Conservation (phyloP, 2,329 filamentous ascomycete species). For the Elsinoe arachidis region DNA sequence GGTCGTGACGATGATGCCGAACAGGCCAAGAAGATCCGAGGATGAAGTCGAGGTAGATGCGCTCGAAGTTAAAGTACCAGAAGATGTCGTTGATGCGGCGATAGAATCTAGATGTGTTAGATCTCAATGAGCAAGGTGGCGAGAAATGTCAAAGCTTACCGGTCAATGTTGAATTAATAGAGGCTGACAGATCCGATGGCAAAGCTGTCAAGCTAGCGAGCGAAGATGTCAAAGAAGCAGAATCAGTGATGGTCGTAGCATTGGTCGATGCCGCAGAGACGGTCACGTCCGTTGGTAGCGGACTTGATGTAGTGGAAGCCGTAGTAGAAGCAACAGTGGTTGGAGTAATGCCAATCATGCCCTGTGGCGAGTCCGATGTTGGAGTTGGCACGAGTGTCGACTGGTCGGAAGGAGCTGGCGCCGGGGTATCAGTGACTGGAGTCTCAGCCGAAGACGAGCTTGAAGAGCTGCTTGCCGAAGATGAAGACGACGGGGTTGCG, state of each 20-base stretch:
- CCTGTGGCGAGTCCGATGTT: constrained; percentile 12
- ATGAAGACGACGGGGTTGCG: not conserved
- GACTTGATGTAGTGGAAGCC: not conserved
- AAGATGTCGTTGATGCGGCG: not conserved
- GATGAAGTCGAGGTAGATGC: constrained; percentile 1
- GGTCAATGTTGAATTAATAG: constrained; percentile 15
- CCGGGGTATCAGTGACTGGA: not conserved
- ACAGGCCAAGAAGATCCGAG: constrained; percentile 11
- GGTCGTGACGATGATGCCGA: constrained; percentile 13
- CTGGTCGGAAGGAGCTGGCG: not conserved
- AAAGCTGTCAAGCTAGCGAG: constrained; percentile 2
- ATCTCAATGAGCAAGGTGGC: not conserved
- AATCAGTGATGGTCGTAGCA: constrained; percentile 1
- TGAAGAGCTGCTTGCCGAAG: not conserved
- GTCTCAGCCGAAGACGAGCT: not conserved
- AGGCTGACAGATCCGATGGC: constrained; percentile 3
- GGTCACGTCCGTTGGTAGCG: not conserved
- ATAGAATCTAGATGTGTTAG: constrained; percentile 9
- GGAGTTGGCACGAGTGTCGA: constrained; percentile 2
- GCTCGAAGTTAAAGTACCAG: not conserved
- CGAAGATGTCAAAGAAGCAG: constrained; percentile 3
- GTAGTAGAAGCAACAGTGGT: not conserved
- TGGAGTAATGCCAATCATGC: constrained; percentile 13
- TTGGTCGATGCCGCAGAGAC: not conserved
- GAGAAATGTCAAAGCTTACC: constrained; percentile 4